A percentile compares a stretch with the other conserved stretches of the same genome.
Evolutionary conservation across 305 asterid species (phyloP).

Genomic region (Fraxinus greggii): DNA sequence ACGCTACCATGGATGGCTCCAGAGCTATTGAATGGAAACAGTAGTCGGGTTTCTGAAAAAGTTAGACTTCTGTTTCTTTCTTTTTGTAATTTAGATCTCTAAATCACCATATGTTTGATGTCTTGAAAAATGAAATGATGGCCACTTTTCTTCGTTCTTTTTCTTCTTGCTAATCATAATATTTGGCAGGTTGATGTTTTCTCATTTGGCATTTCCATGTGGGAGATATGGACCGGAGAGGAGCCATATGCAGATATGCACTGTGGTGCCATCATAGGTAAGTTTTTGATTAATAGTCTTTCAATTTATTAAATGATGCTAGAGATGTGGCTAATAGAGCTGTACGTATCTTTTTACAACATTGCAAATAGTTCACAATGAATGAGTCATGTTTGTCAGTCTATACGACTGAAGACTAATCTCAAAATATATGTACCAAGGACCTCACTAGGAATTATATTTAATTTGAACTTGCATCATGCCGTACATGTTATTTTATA

Average conservation of each 20-base stretch:
- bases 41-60: conserved; percentile 72
- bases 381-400: not conserved
- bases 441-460: not conserved
- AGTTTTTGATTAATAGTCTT: conserved; percentile 9
- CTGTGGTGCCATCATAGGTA: conserved; percentile 86
- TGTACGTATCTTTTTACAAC: not conserved
- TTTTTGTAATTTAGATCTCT: not conserved
- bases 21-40: conserved; percentile 69
- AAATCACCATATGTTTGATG: not conserved
- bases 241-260: conserved; percentile 80
- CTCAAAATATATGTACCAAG: not conserved
- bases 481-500: not conserved
- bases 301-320: not conserved
- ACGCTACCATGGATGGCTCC: conserved; percentile 99
- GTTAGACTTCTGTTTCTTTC: conserved; percentile 34
- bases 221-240: conserved; percentile 84
- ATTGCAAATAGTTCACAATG: not conserved
- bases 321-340: not conserved
- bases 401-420: not conserved
- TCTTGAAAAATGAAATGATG: not conserved
- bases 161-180: not conserved
- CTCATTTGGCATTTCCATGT: conserved; percentile 75
- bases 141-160: not conserved
- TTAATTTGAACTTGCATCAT: not conserved
- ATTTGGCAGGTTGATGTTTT: conserved; percentile 70